A percentile compares a stretch with the other conserved stretches of the same genome.
Conservation (phyloP, 2,329 filamentous ascomycete species). For the Aureobasidium sp. region DNA sequence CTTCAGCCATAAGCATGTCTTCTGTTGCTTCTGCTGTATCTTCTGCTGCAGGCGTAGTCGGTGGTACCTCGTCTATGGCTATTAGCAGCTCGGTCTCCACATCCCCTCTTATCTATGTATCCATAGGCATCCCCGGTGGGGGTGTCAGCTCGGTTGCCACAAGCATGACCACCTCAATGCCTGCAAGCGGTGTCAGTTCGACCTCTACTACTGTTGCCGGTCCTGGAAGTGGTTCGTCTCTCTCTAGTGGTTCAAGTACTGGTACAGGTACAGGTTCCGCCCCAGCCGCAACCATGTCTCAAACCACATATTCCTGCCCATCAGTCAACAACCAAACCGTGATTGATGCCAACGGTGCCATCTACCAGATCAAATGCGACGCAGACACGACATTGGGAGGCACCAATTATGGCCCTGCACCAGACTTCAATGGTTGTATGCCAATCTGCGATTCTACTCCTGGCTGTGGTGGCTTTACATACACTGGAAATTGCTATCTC, state of each 20-base stretch:
- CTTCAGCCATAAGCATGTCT: background rate
- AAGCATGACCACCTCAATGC: no score
- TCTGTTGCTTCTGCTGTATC: background rate
- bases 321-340: background rate
- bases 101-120: background rate
- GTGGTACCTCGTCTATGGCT: no score
- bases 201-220: no score
- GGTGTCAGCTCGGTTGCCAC: background rate
- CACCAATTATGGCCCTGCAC: background rate
- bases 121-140: no score
- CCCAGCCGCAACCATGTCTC: background rate
- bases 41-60: background rate
- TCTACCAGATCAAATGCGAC: slow-evolving; percentile 2
- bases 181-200: no score
- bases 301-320: slow-evolving; percentile 7
- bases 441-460: slow-evolving; percentile 14
- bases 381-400: background rate
- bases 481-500: slow-evolving; percentile 8
- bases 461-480: slow-evolving; percentile 17
- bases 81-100: no score
- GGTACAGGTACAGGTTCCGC: background rate
- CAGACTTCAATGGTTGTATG: slow-evolving; percentile 16
- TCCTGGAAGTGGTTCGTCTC: no score
- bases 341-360: background rate
- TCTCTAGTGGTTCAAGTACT: no score